Evolutionary conservation across 2,329 filamentous ascomycete genomes (phyloP).

Genomic region (Talaromyces islandicus): DNA sequence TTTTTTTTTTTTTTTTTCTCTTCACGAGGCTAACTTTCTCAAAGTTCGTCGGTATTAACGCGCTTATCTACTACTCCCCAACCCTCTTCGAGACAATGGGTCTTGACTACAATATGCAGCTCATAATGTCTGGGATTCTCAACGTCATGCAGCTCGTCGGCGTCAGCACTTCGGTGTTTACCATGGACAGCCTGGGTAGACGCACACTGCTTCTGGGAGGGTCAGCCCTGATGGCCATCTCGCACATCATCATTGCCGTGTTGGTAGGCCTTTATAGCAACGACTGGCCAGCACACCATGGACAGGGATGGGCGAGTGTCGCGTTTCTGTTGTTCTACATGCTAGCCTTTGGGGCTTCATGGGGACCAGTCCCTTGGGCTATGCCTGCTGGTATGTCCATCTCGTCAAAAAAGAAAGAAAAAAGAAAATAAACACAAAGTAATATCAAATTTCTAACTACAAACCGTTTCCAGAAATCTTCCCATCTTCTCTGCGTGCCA

Average conservation of each 20-base stretch:
- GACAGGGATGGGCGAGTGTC: conserved; percentile 50
- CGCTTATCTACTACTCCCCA: conserved; percentile 57
- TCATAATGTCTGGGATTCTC: conserved; percentile 48
- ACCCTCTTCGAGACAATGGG: conserved; percentile 52
- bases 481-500: conserved; percentile 53
- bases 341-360: conserved; percentile 55
- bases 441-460: conserved; percentile 14
- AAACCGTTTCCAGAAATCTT: conserved; percentile 52
- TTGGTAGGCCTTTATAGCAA: conserved; percentile 49
- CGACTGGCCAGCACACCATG: conserved; percentile 46
- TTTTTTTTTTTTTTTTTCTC: not conserved
- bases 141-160: conserved; percentile 47
- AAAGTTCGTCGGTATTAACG: conserved; percentile 47
- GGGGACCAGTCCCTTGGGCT: conserved; percentile 47
- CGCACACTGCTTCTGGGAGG: conserved; percentile 43
- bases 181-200: conserved; percentile 44
- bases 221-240: conserved; percentile 40
- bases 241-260: conserved; percentile 47
- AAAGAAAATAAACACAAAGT: too few species aligned
- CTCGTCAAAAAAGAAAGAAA: not conserved
- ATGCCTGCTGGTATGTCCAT: conserved; percentile 31
- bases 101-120: conserved; percentile 39
- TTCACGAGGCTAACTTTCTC: conserved; percentile 1
- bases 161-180: conserved; percentile 42
- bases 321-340: conserved; percentile 58